These are phyloP conservation scores for Solanum sitiens DNA, from an alignment of 257 asterid genomes.

Conservation along the genomic window DNA sequence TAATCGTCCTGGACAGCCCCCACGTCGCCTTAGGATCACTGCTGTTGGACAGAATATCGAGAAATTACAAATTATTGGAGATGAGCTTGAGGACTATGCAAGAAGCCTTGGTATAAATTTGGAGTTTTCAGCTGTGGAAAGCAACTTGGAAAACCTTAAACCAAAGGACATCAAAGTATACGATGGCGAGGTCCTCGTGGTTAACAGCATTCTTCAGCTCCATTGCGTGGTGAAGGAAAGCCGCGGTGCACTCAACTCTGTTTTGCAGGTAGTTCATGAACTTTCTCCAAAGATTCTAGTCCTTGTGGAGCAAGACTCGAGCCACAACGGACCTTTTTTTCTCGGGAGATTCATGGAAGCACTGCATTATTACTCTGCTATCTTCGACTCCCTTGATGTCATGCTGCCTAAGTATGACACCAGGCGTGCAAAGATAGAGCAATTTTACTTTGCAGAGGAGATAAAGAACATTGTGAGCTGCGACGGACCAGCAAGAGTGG, in stretches of 20 bases:
- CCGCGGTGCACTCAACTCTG: constrained; percentile 64
- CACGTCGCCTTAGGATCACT: constrained; percentile 39
- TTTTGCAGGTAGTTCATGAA: constrained; percentile 43
- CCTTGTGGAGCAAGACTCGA: constrained; percentile 74
- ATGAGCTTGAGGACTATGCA: constrained; percentile 46
- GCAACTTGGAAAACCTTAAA: constrained; percentile 47
- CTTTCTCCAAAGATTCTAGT: constrained; percentile 54
- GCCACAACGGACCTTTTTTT: constrained; percentile 81
- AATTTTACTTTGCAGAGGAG: constrained; percentile 75
- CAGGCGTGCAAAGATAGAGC: constrained; percentile 66
- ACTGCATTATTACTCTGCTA: constrained; percentile 64
- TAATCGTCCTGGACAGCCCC: constrained; percentile 17
- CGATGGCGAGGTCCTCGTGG: constrained; percentile 48
- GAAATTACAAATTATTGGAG: constrained; percentile 34
- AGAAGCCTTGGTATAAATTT: constrained; percentile 22
- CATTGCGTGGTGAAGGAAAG: constrained; percentile 85
- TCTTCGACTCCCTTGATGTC: constrained; percentile 68
- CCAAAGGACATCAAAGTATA: constrained; percentile 29
- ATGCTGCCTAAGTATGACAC: constrained; percentile 72
- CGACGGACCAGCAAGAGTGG: constrained; percentile 77
- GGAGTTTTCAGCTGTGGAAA: constrained; percentile 43
- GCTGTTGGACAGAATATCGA: constrained; percentile 41
- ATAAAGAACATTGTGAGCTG: constrained; percentile 82
- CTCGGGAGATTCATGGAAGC: constrained; percentile 86
- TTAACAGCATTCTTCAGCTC: constrained; percentile 61